Conservation (phyloP, 2,329 filamentous ascomycete genomes). For the Aspergillus viridinutans region DNA sequence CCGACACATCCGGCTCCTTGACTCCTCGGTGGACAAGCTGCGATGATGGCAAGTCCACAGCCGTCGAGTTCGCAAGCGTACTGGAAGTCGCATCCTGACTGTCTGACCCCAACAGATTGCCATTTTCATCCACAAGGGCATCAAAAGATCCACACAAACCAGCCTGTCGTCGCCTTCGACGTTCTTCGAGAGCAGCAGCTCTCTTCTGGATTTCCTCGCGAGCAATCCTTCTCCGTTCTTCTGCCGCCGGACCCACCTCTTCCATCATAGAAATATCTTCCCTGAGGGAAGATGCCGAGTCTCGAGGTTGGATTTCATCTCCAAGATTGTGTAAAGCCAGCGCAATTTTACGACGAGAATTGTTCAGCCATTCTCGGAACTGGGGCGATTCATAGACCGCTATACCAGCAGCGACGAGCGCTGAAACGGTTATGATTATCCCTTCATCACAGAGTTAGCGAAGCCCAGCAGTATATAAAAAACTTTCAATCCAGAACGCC, state of each 20-base stretch:
- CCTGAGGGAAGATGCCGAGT: slow-evolving; percentile 24
- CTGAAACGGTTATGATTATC: slow-evolving; percentile 58
- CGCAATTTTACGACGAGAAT: slow-evolving; percentile 58
- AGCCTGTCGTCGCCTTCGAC: slow-evolving; percentile 23
- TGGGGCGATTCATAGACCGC: slow-evolving; percentile 62
- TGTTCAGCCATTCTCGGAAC: slow-evolving; percentile 59
- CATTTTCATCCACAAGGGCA: slow-evolving; percentile 42
- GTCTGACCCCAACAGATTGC: slow-evolving; percentile 26
- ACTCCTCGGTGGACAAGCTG: slow-evolving; percentile 24
- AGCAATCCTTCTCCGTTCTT: slow-evolving; percentile 41
- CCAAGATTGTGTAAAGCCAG: slow-evolving; percentile 56
- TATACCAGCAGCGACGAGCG: slow-evolving; percentile 59
- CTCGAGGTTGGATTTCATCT: slow-evolving; percentile 54
- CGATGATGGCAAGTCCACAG: slow-evolving; percentile 28
- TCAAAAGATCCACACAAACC: slow-evolving; percentile 37
- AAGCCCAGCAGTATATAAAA: too few species aligned
- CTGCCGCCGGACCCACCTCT: slow-evolving; percentile 41
- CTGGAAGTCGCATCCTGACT: slow-evolving; percentile 6
- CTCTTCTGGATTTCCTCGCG: slow-evolving; percentile 45
- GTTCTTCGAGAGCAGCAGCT: slow-evolving; percentile 37
- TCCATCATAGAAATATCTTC: slow-evolving; percentile 48
- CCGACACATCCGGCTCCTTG: slow-evolving; percentile 11
- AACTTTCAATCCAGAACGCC: too few species aligned
- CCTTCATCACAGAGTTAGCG: slow-evolving; percentile 40
- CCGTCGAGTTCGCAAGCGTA: slow-evolving; percentile 33